phyloP scores from a whole-genome alignment of 2,329 filamentous ascomycete genomes.

The Apiospora aurea region DNA sequence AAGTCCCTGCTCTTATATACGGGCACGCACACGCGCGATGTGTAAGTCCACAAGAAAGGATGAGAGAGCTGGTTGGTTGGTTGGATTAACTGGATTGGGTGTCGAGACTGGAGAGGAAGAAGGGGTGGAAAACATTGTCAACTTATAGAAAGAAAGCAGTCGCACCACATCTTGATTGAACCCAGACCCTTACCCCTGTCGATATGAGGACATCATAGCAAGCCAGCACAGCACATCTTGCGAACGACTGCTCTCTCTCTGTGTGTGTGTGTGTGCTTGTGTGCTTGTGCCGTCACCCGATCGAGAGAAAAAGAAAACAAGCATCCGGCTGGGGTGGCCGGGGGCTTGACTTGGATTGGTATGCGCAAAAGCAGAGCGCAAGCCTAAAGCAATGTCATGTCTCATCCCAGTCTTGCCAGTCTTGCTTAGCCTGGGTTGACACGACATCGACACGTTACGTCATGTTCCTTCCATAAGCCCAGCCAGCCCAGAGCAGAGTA shows the following conservation, averaged over 20 bases:
- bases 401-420: conserved; percentile 9
- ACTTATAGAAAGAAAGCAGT: background rate
- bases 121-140: background rate
- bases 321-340: background rate
- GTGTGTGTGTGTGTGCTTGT: too few relatives aligned
- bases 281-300: conserved; percentile 9
- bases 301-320: conserved; percentile 2
- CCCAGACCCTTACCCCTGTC: background rate
- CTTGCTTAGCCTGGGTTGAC: conserved; percentile 2
- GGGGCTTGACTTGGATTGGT: background rate
- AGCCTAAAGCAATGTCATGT: conserved; percentile 7
- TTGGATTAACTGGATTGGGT: background rate
- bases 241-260: background rate
- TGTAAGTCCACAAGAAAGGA: background rate
- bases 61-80: background rate
- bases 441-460: conserved; percentile 12
- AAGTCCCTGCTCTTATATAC: background rate
- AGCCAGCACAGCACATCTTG: background rate
- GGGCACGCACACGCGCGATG: background rate
- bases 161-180: background rate
- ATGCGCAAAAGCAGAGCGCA: background rate
- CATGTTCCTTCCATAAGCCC: background rate
- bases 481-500: background rate
- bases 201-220: conserved; percentile 7
- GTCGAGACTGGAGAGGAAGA: background rate